A percentile compares a stretch with the other conserved stretches of the same genome.
phyloP scores from a whole-genome alignment of 306 rosid species.

The Gastrolobium bilobum region DNA sequence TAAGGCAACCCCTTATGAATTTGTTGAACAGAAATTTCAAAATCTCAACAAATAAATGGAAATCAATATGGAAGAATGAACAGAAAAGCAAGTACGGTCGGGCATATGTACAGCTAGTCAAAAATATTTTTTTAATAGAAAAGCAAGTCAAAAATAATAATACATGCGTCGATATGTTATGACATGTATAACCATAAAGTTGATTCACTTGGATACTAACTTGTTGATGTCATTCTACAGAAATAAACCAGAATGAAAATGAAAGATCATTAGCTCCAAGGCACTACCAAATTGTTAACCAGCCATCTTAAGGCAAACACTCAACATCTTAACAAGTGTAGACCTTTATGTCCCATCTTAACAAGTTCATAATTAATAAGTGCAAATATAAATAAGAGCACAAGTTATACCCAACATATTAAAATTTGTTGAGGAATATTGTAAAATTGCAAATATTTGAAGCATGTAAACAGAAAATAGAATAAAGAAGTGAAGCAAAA shows the following conservation, averaged over 20 bases:
- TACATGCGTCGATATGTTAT: background rate
- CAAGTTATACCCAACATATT: too few relatives aligned
- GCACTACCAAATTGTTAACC: background rate
- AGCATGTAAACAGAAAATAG: too few relatives aligned
- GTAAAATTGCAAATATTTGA: too few relatives aligned
- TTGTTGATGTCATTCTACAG: background rate
- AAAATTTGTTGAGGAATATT: too few relatives aligned
- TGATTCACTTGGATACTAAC: background rate
- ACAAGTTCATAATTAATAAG: too few relatives aligned
- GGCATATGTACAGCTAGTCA: background rate
- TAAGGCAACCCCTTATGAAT: too few relatives aligned
- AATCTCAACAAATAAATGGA: background rate
- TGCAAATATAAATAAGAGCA: too few relatives aligned
- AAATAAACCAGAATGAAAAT: background rate
- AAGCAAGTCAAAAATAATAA: background rate
- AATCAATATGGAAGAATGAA: conserved; percentile 3
- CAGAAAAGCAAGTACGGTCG: background rate
- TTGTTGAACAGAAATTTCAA: conserved; percentile 21
- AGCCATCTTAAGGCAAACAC: background rate
- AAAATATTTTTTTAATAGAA: background rate
- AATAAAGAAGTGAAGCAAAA: too few relatives aligned
- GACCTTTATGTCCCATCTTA: too few relatives aligned
- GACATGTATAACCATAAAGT: background rate
- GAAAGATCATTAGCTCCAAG: conserved; percentile 3
- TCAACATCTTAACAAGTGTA: background rate